Evolutionary conservation across 164 flowering plant species (phyloP).

Genomic region (Vitis labrusca): DNA sequence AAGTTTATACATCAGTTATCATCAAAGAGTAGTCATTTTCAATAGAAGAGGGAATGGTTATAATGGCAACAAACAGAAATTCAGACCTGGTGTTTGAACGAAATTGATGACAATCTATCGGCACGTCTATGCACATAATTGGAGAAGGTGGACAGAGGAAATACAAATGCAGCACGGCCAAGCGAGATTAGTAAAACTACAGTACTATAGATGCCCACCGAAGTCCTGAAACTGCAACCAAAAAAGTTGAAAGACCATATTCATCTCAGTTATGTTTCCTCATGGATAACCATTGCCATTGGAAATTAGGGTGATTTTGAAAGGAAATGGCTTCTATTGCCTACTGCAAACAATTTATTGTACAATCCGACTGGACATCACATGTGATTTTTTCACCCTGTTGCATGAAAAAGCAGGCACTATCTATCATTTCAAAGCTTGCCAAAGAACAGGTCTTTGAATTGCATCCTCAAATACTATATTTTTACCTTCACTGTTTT

Average conservation of each 20-base stretch:
- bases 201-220: slow-evolving; percentile 38
- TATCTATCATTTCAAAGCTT: too few relatives aligned
- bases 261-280: not conserved
- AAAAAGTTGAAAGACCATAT: not conserved
- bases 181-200: slow-evolving; percentile 49
- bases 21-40: not conserved
- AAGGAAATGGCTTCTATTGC: too few relatives aligned
- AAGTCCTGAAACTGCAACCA: slow-evolving; percentile 49
- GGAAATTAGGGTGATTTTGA: too few relatives aligned
- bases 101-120: slow-evolving; percentile 30
- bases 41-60: not conserved
- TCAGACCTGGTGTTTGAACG: slow-evolving; percentile 68
- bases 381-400: too few relatives aligned
- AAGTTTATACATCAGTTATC: not conserved
- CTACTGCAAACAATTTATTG: too few relatives aligned
- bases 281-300: too few relatives aligned
- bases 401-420: too few relatives aligned
- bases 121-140: slow-evolving; percentile 49
- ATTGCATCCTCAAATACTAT: too few relatives aligned
- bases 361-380: too few relatives aligned
- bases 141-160: slow-evolving; percentile 70
- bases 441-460: too few relatives aligned
- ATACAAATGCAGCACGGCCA: slow-evolving; percentile 93
- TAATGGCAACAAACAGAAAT: not conserved
- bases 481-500: too few relatives aligned